Percentiles rank a stretch among this genome's conserved stretches.
Evolutionary conservation across 2,329 filamentous ascomycete species (phyloP).

Genomic region (Paecilomyces sp.): DNA sequence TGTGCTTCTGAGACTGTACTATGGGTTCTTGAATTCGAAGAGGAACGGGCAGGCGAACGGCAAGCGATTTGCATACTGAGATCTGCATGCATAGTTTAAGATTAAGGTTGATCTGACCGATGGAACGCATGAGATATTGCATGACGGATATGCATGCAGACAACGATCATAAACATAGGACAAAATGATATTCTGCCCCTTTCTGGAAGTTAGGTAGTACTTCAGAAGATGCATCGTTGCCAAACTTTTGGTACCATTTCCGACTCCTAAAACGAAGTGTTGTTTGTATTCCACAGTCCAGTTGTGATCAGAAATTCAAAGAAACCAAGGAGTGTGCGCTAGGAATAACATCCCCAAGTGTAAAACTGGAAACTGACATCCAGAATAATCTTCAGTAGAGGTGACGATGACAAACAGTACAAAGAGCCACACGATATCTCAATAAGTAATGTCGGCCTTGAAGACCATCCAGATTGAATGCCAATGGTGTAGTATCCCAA

Average conservation of each 20-base stretch:
- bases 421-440: background rate
- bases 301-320: background rate
- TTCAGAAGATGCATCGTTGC: background rate
- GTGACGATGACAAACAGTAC: background rate
- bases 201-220: background rate
- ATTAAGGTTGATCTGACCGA: background rate
- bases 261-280: background rate
- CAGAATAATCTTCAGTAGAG: background rate
- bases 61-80: slow-evolving; percentile 6
- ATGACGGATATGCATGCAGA: background rate
- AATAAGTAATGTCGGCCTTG: background rate
- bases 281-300: background rate
- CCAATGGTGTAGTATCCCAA: background rate
- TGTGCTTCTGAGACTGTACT: slow-evolving; percentile 49
- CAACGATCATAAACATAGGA: background rate
- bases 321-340: background rate
- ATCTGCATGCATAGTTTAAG: background rate
- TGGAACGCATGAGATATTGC: background rate
- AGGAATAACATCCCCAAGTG: background rate
- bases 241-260: background rate
- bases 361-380: background rate
- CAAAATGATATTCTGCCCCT: background rate
- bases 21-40: slow-evolving; percentile 41
- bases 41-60: slow-evolving; percentile 1
- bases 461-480: background rate